These are phyloP conservation scores for Fraxinus excelsior DNA, from an alignment of 257 asterid species.

Conservation along the genomic window DNA sequence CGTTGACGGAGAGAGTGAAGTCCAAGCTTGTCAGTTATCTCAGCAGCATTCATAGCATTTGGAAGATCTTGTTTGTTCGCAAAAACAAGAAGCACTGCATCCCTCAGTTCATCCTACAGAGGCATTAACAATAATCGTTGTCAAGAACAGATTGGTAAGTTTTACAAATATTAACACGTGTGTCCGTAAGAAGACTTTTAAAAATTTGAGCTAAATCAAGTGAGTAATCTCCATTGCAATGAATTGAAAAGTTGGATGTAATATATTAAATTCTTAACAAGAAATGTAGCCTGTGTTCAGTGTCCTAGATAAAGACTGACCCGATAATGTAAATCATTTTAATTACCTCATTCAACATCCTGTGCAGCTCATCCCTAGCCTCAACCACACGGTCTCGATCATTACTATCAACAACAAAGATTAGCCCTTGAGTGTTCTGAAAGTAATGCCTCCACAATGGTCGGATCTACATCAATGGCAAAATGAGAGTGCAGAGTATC, in stretches of 20 bases:
- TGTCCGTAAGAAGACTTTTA: neutral
- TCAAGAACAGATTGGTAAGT: neutral
- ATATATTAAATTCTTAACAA: neutral
- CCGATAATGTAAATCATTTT: neutral
- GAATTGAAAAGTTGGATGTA: neutral
- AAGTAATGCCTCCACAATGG: slow-evolving; percentile 90
- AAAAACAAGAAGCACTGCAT: slow-evolving; percentile 71
- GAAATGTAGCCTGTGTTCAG: too few species aligned
- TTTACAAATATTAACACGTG: neutral
- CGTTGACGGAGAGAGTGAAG: slow-evolving; percentile 76
- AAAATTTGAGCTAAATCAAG: neutral
- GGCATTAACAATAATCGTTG: slow-evolving; percentile 8
- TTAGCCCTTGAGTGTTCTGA: slow-evolving; percentile 85
- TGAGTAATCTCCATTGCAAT: neutral
- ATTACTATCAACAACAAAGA: slow-evolving; percentile 80
- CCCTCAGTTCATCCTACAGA: slow-evolving; percentile 63
- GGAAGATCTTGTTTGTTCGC: slow-evolving; percentile 80
- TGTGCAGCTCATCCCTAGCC: slow-evolving; percentile 84
- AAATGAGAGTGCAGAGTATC: neutral
- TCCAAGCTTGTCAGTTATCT: slow-evolving; percentile 74
- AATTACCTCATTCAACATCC: slow-evolving; percentile 79
- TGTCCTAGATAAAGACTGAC: too few species aligned
- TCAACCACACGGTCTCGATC: slow-evolving; percentile 89
- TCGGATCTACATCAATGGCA: slow-evolving; percentile 55
- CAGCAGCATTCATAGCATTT: slow-evolving; percentile 76